phyloP scores from a whole-genome alignment of 257 asterid genomes.

The Capsicum chinense region DNA sequence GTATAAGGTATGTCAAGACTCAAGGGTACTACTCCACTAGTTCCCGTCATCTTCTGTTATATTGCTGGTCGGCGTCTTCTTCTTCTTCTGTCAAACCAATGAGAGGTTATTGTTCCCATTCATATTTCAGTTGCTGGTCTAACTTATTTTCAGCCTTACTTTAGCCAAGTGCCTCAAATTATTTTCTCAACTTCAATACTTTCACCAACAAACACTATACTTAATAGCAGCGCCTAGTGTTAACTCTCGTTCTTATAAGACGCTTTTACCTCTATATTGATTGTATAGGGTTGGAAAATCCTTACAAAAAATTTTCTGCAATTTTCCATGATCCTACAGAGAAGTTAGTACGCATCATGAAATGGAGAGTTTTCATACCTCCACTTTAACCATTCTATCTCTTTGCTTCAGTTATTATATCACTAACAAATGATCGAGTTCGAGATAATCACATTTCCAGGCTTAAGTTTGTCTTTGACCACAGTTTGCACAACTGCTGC shows the following conservation, averaged over 20 bases:
- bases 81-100: neutral
- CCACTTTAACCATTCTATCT: neutral
- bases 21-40: neutral
- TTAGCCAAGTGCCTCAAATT: neutral
- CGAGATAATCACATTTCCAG: neutral
- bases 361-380: neutral
- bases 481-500: neutral
- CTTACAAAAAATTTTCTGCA: neutral
- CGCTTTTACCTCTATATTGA: neutral
- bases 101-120: conserved; percentile 2
- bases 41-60: neutral
- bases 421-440: neutral
- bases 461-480: conserved; percentile 20
- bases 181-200: conserved; percentile 7
- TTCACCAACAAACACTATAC: neutral
- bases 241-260: neutral
- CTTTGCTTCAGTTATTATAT: neutral
- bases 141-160: conserved; percentile 1
- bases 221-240: neutral
- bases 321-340: neutral
- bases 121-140: neutral
- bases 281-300: neutral
- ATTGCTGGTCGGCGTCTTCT: neutral
- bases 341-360: neutral
- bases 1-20: neutral